Base-by-base conservation (phyloP, 345 rosid genomes). In the Lepidium sativum region DNA sequence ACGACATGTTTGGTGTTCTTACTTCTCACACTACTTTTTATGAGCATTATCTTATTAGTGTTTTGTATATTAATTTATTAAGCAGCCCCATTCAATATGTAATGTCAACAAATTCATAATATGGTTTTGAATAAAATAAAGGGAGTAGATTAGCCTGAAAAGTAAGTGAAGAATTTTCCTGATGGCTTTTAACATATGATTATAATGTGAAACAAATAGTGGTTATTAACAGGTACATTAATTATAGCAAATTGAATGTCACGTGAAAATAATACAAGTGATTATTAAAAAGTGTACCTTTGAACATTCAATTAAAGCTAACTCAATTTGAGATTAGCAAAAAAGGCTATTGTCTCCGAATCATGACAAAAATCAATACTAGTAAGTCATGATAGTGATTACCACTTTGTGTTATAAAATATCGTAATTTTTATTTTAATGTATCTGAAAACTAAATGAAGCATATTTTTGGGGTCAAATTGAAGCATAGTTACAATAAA, bases 141-240 rank as follows among this genome's bases (percentile, higher is more conserved):
- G 25, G 29, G 29, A 25, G 14, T 14, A 41, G 16, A 31, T 50
- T 60, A 20, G 44, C 34, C 17, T 32, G 43, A 43, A 41, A 60
- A 69, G 27, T 60, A 42, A 45, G 45, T 53, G 32, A 44, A 60
- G 68, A 60, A 69, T 61, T 35, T 69, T 69, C 54, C 47, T 31
- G 37, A 21, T 34, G 17, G 54, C 40, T 41, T 29, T 25, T 54
- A 23, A 42, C 14, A 42, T 39, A 56, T 47, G 51, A 48, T 57
- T 33, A 47, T 43, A 35, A 53, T 33, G 39, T 34, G 37, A 16
- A 68, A 68, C 58, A 29, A 38, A 47, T 68, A 38, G 64, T 57
- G 44, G 21, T 33, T 66, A 14, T 33, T 21, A 21, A 16, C 44
- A 55, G n/a, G 53, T 60, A 62, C 37, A 50, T 10, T 39, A 29